Percentiles rank a stretch among this genome's conserved stretches.
Evolutionary conservation across 305 asterid species (phyloP).

Genomic region (Fraxinus floribunda): DNA sequence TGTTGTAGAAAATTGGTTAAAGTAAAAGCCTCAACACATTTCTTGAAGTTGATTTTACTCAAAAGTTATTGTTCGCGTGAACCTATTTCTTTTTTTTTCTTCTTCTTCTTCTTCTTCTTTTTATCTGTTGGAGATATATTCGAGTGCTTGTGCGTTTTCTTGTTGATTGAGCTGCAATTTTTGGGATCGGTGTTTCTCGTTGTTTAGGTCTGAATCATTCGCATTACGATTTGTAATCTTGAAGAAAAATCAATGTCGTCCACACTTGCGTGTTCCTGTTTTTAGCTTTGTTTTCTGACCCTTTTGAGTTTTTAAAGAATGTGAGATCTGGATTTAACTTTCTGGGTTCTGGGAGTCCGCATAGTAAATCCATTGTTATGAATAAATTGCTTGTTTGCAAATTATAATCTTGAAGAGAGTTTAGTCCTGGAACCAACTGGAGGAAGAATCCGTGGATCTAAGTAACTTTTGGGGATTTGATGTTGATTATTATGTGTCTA

Average conservation of each 20-base stretch:
- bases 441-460: not conserved
- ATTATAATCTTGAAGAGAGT: not conserved
- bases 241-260: not conserved
- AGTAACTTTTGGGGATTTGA: slow-evolving; percentile 12
- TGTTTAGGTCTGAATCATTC: not conserved
- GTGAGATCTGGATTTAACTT: slow-evolving; percentile 5
- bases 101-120: not conserved
- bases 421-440: not conserved
- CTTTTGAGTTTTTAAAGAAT: not conserved
- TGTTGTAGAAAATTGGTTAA: not conserved
- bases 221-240: slow-evolving; percentile 1
- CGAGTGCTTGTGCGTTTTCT: slow-evolving; percentile 14
- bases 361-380: not conserved
- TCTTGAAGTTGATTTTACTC: slow-evolving; percentile 20
- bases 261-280: not conserved
- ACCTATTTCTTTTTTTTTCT: not conserved
- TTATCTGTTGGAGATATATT: not conserved
- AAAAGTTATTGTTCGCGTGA: not conserved
- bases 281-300: slow-evolving; percentile 13
- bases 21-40: not conserved
- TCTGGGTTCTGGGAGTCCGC: slow-evolving; percentile 1
- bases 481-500: not conserved
- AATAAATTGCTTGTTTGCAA: not conserved
- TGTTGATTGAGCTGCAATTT: slow-evolving; percentile 21
- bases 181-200: slow-evolving; percentile 38